Base-by-base conservation (phyloP, 495 filamentous ascomycete species). In the Annulohypoxylon moriforme region DNA sequence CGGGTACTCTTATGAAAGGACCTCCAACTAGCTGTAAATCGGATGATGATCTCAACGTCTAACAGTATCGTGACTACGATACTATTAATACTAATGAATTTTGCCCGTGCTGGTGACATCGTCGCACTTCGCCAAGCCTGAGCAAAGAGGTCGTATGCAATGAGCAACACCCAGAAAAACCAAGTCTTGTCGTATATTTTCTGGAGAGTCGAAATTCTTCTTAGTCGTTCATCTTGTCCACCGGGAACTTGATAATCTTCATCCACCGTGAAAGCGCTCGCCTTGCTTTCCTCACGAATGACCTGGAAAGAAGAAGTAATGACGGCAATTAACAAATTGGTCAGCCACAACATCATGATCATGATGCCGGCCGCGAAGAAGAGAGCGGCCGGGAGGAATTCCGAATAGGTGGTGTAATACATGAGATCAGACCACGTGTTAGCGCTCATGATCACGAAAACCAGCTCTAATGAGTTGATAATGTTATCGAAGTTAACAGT, bases 241-340 rank as follows among this genome's bases (percentile, higher is more conserved):
- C 77, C 68, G 1, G 78, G 68, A 65, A 79, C 59, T 29, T 79
- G 66, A 13, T 75, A 71, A 57, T 92, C 84, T 38, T 93, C 87
- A 60, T 94, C 88, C 16, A 87, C 88, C 18, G 95, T 92, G 79
- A 99, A 99, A 8, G 96, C 94, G 80, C 94, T 97, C 47, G 90
- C 89, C 78, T 92, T 93, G 81, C 94, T 96, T 78, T 99, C 96
- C 80, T 99, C 96, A 68, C 96, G 88, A 71, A 98, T 99, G 69
- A 99, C 93, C 79, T 99, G 96, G 76, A 99, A 98, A 7, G 96
- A 97, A 22, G 95, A 96, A 0, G 96, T 99, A 74, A 99, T 99
- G 63, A 99, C 96, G 10, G 96, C 96, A 76, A 99, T 96, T 25
- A 99, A 84, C 82, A 99, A 87, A 80, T 97, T 98, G 64, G 95